Evolutionary conservation across 106 monocot genomes (phyloP), one percentile per base, ranked within the genome.

Genomic region (Chionographis japonica): DNA sequence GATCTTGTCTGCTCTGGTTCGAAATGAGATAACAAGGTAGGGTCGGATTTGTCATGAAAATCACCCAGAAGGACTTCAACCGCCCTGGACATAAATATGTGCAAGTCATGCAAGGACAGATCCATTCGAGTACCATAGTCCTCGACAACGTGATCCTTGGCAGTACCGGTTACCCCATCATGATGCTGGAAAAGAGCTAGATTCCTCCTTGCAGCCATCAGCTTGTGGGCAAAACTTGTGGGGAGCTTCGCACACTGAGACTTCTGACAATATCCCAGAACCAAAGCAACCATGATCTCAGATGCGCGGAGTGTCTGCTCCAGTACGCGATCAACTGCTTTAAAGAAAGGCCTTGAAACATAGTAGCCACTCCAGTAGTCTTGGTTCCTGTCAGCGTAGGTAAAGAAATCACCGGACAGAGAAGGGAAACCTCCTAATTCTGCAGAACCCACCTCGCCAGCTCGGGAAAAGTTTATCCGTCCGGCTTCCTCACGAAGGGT

Each of bases 311-410:
- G 74, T 18, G 95, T 97, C 73, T 97, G 95, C 61, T 97, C 97
- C 40, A 97, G 49, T 68, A 97, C 71, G 12, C 97, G 83, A 60
- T 97, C 97, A 37, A 97, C 92, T 61, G 92, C 97, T 74, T 97
- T 97, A 68, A 97, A 97, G 55, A 92, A 97, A 39, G 97, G 97
- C 67, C 97, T 89, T 19, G 97, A 97, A 64, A 89, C 97, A 81
- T 89, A 97, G 64, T 97, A 97, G n/a, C 97, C 97, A 72, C 97
- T 97, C 89, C 89, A 97, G 64, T 97, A 97, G 60, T 97, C 97
- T 41, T 92, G 82, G 35, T 92, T 74, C 67, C 97, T 84, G 74
- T 97, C 97, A 59, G 97, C 89, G 77, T 97, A 97, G 37, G 97
- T 97, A 64, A 97, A 97, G 69, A 92, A 97, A 79, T 97, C 97